Evolutionary conservation across 441 rosid species (phyloP).

Genomic region (Pelargonium cotyledonis): DNA sequence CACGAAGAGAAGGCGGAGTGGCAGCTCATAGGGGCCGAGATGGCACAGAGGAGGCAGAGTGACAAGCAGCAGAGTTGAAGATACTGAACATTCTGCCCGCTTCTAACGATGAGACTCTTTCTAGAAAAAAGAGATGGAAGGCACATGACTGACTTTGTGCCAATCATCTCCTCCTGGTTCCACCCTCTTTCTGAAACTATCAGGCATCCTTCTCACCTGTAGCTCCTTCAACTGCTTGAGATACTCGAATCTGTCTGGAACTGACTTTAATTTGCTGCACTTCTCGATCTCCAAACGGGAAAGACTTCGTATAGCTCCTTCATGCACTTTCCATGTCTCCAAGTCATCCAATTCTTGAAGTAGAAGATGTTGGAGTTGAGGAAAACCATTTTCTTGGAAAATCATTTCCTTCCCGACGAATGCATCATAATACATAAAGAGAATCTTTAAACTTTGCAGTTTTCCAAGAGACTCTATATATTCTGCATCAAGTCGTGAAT

Average conservation of each 20-base stretch:
- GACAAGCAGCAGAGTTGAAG: no score
- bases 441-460: neutral
- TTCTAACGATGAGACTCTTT: no score
- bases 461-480: no score
- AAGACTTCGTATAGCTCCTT: neutral
- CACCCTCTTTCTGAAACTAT: constrained; percentile 22
- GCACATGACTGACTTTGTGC: neutral
- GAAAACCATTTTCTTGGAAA: neutral
- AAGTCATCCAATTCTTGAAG: neutral
- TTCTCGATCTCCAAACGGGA: neutral
- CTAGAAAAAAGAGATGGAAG: neutral
- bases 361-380: neutral
- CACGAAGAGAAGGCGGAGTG: no score
- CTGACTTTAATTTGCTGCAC: neutral
- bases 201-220: neutral
- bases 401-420: neutral
- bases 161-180: constrained; percentile 22
- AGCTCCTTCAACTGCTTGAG: constrained; percentile 8
- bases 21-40: no score
- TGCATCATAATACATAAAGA: neutral
- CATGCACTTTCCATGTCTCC: neutral
- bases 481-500: neutral
- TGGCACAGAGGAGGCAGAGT: no score
- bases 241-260: neutral
- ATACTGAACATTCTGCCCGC: no score